Evolutionary conservation across 441 rosid species (phyloP), one percentile per base, ranked within the genome.

Genomic region (Populus hybrid): DNA sequence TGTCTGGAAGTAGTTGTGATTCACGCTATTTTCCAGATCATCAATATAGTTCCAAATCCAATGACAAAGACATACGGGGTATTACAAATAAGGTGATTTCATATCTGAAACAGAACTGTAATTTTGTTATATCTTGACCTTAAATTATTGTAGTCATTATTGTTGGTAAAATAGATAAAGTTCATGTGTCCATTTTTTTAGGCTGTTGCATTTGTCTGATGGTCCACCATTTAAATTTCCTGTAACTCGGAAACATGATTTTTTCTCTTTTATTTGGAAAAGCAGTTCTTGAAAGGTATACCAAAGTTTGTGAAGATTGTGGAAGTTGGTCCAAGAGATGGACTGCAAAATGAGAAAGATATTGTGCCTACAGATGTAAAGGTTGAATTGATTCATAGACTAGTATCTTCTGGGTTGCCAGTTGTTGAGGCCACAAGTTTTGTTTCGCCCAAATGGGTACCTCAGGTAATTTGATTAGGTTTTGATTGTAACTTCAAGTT

Each of bases 321-420:
- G 74, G 99, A 96, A 91, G 98, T 93, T 78, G 99, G 98, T 87
- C 97, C 98, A 3, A 91, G 99, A 82, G 99, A 96, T 86, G 99
- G 99, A 75, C 82, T 96, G 63, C 98, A 96, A 74, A 96, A 94
- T 81, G 99, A 96, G 94, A 92, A 96, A 84, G 85, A 87, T 82
- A 90, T 80, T 14, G 91, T 96, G 64, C 97, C 97, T 59, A 89
- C 98, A 3, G 81, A 88, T 64, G 82, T 93, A 18, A 94, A 96
- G 89, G 88, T 96, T 78, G 99, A 96, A 86, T 82, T 96, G 84
- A 94, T 96, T 82, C 87, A 67, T 71, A 90, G 91, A 86, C 81
- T 96, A 53, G 93, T 93, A 18, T 87, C 94, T 78, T 81, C 90
- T 67, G 97, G 99, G 30, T 84, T 96, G 84, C 81, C 91, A 3